Base-by-base conservation (phyloP, 2,329 filamentous ascomycete species). In the Fusarium phyllophilum region DNA sequence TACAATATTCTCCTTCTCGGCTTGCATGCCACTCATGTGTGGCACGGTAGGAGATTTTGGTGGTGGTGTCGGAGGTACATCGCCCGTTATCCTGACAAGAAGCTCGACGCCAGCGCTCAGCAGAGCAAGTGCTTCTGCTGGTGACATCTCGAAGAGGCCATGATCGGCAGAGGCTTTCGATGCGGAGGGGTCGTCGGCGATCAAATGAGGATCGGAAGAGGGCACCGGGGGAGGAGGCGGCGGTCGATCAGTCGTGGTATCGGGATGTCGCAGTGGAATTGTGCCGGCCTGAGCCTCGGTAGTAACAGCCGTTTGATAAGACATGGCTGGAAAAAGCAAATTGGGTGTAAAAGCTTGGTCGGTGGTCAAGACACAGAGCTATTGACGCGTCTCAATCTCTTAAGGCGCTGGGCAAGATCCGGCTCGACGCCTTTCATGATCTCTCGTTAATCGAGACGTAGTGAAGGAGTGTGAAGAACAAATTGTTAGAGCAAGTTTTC, bases 21-120 rank as follows among this genome's bases (percentile, higher is more conserved):
- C 86, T 77, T 90, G 88, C 85, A 92, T 88, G 36, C 86, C 88
- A 70, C 85, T 86, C 89, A 92, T 90, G 79, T 91, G 90, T 29
- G 92, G 91, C n/a, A 91, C 88, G 6, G 87, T 87, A 1, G 89
- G 89, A 31, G 87, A 87, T 60, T 87, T 87, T 5, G 91, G 88
- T 10, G 93, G 92, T 62, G 92, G 93, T n/a, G 92, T 96, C 22
- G 92, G 93, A 29, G 93, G 94, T 18, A 96, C 86, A 78, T 97
- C 94, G 79, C 93, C 93, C 4, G 92, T 94, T 66, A 92, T 86
- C 72, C 89, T 88, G 34, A 94, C 92, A 58, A 96, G 86, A 8
- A 90, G 87, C 77, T 95, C 92, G 68, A 95, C 85, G 66, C 90
- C 90, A 44, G 90, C 87, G 75, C 91, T 91, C n/a, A 98, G 88